phyloP scores from a whole-genome alignment of 306 rosid genomes.

The Astragalus membranaceus region DNA sequence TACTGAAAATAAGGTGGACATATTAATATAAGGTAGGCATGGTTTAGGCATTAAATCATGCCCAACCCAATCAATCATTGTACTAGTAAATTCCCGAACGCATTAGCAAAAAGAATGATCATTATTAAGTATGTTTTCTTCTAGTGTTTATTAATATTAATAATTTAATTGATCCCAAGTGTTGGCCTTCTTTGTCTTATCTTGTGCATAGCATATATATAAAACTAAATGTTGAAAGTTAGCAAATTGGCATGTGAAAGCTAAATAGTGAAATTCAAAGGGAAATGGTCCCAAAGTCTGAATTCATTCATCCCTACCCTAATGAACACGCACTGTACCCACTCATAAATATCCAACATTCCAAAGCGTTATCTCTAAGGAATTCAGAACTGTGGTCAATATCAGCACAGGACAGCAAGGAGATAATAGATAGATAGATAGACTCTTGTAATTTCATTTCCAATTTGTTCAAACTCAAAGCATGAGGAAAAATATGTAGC shows the following conservation, averaged over 20 bases:
- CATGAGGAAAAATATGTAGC: neutral
- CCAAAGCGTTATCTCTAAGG: slow-evolving; percentile 28
- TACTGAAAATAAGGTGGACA: slow-evolving; percentile 26
- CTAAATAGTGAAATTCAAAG: neutral
- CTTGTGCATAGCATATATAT: neutral
- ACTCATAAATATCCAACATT: slow-evolving; percentile 17
- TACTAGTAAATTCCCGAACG: neutral
- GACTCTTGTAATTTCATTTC: neutral
- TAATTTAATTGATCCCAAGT: neutral
- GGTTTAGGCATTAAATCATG: slow-evolving; percentile 18
- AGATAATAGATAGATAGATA: neutral
- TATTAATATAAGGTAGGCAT: slow-evolving; percentile 12
- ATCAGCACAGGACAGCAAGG: neutral
- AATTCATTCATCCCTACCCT: neutral
- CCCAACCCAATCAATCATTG: slow-evolving; percentile 27
- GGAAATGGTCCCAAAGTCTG: slow-evolving; percentile 7
- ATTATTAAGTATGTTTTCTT: neutral
- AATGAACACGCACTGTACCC: neutral
- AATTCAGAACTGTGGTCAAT: slow-evolving; percentile 7
- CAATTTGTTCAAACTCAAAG: slow-evolving; percentile 4
- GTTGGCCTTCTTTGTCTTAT: neutral
- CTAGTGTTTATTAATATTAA: neutral
- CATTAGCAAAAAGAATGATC: slow-evolving; percentile 16
- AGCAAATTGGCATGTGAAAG: too few species aligned
- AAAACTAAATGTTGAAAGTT: neutral